Evolutionary conservation across 257 asterid genomes (phyloP), one percentile per base, ranked within the genome.

Genomic region (Leonotis leonurus): DNA sequence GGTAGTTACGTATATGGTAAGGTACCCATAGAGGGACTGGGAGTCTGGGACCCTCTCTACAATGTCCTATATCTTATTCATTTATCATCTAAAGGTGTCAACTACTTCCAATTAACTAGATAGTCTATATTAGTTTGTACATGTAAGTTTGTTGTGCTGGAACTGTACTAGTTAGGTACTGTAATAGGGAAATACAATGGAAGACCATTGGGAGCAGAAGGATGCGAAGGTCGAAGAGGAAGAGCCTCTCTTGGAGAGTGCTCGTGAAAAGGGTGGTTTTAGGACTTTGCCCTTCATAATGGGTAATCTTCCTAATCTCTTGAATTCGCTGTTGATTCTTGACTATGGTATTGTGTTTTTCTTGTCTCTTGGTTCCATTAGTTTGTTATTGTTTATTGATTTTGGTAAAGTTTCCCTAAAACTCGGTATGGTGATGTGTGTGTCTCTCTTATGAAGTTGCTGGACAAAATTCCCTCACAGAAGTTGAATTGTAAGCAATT

Each of bases 221-320:
- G 63, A 56, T 26, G 18, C 10, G n/a, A 41, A 4, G 46, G 54
- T 55, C n/a, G n/a, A n/a, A n/a, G n/a, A n/a, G 63, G 72, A 75
- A 49, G 63, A 73, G 67, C 82, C 82, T 60, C 73, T 81, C 1
- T 65, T 78, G 73, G 11, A 70, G 35, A 55, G 16, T 21, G 6
- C 12, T 16, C 41, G 45, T 5, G 36, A 60, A 52, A 87, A 83
- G 80, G 96, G 96, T 55, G 96, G 96, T n/a, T 77, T 73, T 40
- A 85, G 78, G 64, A 76, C 94, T 62, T 67, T 87, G 65, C 94
- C 94, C 2, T 87, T 83, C 78, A 79, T 88, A 11, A 60, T 88
- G 45, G 91, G 96, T 87, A 35, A 63, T 48, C 29, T 22, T 1
- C 13, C 13, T 39, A 12, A 6, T 3, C 6, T 14, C 49, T 43